Base-by-base conservation (phyloP, 805 yeast genomes). In the Yarrowia sp. region DNA sequence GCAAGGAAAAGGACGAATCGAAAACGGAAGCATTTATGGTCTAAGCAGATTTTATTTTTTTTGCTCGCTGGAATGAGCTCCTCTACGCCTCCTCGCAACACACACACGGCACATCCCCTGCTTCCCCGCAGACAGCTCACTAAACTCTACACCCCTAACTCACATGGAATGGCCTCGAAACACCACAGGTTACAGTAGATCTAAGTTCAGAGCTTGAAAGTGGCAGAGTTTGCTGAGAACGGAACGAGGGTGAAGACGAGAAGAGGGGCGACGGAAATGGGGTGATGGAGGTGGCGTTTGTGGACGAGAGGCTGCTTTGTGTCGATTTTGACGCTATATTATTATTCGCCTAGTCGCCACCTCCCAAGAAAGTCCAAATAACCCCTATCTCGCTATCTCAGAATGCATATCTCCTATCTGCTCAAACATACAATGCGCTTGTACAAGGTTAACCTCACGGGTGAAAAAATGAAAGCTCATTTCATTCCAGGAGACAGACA, bases 151-250 rank as follows among this genome's bases (percentile, higher is more conserved):
- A 47, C 38, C 13, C 29, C 25, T 14, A 31, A 31, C 53, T 31
- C 53, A 47, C 55, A 47, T 47, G 55, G 55, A 47, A 47, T 47
- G 55, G 38, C 27, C 38, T 47, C 55, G 55, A 47, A 47, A 31
- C 36, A 31, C 36, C 36, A 31, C 53, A 46, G 53, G 53, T 31
- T 46, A 27, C 55, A 47, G 27, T 8, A 32, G 55, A 46, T 46
- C 53, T 16, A 46, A 9, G 55, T 31, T 47, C 21, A 16, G 27
- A 21, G 27, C 27, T 31, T 46, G 53, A n/a, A 13, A n/a, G 14
- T 9, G 27, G 44, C 27, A 10, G 29, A 41, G 31, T 41, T 24
- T 41, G 29, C 25, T 24, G 46, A n/a, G 32, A 42, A 42, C 21
- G 9, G 25, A n/a, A n/a, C n/a, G n/a, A 42, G 51, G 51, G 51